Evolutionary conservation across 2,329 filamentous ascomycete genomes (phyloP), one percentile per base, ranked within the genome.

Genomic region (Ceratocystis variospora): DNA sequence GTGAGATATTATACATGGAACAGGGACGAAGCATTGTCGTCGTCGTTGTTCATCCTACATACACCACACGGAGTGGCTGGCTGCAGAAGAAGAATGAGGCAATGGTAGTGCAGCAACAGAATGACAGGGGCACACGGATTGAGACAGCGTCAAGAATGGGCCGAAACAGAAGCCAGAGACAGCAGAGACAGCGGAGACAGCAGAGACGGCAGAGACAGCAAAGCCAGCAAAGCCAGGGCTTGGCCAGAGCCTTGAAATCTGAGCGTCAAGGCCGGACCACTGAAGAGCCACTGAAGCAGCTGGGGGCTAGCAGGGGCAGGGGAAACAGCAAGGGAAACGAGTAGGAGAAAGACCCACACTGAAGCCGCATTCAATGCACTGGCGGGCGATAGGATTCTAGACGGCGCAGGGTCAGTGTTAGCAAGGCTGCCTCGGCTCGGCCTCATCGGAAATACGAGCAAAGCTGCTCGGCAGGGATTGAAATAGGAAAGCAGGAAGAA

Each of bases 341-440:
- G 19, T 3, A n/a, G 44, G 17, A 50, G 12, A 55, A 37, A 62
- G 46, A 74, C 84, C 78, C 77, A 90, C 88, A 68, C 89, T 93
- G 69, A 83, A 83, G 63, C 90, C 90, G 74, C 91, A 96, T 75
- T 92, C 90, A 82, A 89, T 94, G 77, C 91, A 96, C 72, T 90
- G 83, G 71, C 77, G 79, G 15, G 44, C 48, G 6, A 68, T 68
- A 22, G 63, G 46, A 50, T 45, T 41, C 65, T 67, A 57, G 19
- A 53, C 28, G 44, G 44, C 25, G 41, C 62, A 46, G 37, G 22
- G 37, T 44, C 63, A 41, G 63, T 61, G 63, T 65, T 65, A 65
- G 63, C 44, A 41, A 15, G 55, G 25, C 5, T 8, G 44, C n/a
- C 65, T 67, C 65, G 65, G 65, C 65, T 67, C 62, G 65, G 65